These are phyloP conservation scores for Linum tenue DNA, from an alignment of 345 rosid genomes.

Conservation along the genomic window DNA sequence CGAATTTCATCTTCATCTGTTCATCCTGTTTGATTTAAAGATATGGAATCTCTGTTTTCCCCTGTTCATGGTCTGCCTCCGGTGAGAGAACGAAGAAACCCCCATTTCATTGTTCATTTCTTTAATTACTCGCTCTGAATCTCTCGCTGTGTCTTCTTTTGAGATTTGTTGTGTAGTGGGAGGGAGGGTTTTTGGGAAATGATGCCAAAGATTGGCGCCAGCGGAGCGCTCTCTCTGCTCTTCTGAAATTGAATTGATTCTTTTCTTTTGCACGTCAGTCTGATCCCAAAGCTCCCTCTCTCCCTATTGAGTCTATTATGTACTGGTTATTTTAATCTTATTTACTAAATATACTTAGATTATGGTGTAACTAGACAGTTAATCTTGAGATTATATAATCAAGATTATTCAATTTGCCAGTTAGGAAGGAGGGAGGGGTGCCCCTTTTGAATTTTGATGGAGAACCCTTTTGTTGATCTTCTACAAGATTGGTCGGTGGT, in stretches of 20 bases:
- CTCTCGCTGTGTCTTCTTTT: not conserved
- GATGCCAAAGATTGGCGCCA: conserved; percentile 19
- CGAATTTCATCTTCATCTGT: too few species aligned
- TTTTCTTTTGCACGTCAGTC: conserved; percentile 13
- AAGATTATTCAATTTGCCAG: not conserved
- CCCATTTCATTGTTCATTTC: not conserved
- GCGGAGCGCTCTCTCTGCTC: not conserved
- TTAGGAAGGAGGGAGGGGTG: not conserved
- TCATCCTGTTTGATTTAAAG: too few species aligned
- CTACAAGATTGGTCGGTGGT: conserved; percentile 6
- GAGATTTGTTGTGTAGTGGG: conserved; percentile 15
- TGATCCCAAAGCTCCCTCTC: conserved; percentile 5
- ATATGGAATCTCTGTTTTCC: too few species aligned
- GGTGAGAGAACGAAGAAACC: too few species aligned
- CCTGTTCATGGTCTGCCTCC: too few species aligned
- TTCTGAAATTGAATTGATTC: not conserved
- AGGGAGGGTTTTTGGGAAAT: conserved; percentile 1
- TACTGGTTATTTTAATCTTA: not conserved
- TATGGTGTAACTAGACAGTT: not conserved
- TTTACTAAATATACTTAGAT: not conserved
- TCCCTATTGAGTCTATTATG: not conserved
- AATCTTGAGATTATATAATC: too few species aligned
- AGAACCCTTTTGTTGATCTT: not conserved
- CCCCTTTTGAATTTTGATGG: not conserved
- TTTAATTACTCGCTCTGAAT: too few species aligned